Conservation (phyloP, 1,284 basidiomycete genomes). For the Singerocomus inundabilis region DNA sequence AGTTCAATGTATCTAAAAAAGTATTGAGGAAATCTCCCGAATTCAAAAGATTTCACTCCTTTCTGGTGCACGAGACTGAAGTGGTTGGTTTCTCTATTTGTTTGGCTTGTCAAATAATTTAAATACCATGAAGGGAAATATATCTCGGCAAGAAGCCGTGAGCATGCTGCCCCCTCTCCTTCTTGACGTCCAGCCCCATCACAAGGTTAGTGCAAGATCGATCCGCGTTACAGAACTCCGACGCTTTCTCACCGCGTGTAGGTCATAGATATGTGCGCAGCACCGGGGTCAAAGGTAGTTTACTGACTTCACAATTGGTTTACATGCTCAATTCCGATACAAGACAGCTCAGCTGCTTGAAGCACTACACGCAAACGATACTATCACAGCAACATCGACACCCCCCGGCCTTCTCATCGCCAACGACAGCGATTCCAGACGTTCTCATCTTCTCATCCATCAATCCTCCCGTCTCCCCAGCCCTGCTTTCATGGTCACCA, state of each 20-base stretch:
- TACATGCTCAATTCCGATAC: neutral
- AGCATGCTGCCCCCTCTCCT: conserved; percentile 98
- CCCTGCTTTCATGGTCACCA: conserved; percentile 92
- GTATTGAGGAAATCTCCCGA: conserved; percentile 89
- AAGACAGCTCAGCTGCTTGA: conserved; percentile 90
- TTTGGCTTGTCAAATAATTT: neutral
- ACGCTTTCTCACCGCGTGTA: conserved; percentile 30
- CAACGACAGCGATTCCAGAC: conserved; percentile 91
- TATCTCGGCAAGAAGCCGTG: conserved; percentile 96
- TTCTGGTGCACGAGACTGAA: conserved; percentile 98
- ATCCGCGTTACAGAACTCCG: neutral
- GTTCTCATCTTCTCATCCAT: conserved; percentile 96
- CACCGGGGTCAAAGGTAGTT: conserved; percentile 94
- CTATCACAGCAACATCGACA: conserved; percentile 57
- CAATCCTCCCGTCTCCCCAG: conserved; percentile 94
- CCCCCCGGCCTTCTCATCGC: conserved; percentile 83
- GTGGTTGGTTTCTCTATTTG: conserved; percentile 58
- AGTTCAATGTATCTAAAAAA: conserved; percentile 90
- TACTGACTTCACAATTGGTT: neutral
- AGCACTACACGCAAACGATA: conserved; percentile 75
- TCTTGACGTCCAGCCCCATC: conserved; percentile 91
- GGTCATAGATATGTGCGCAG: conserved; percentile 99
- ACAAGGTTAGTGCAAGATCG: conserved; percentile 51
- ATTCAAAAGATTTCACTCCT: conserved; percentile 95
- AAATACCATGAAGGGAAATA: conserved; percentile 68